Evolutionary conservation across 2,329 filamentous ascomycete species (phyloP).

Genomic region (Fonsecaea pedrosoi): DNA sequence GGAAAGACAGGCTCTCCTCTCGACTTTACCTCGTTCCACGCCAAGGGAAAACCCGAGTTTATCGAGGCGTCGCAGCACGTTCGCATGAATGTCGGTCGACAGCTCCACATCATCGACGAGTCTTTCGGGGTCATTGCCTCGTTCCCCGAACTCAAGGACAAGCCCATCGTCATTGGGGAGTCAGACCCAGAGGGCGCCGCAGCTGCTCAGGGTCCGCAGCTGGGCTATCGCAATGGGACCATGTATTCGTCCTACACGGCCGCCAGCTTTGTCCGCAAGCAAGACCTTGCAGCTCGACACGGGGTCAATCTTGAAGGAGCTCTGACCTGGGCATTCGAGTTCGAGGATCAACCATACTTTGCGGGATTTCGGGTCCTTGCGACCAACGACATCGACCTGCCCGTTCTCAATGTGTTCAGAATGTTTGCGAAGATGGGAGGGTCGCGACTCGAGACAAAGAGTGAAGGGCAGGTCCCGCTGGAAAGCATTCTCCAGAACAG

Average conservation of each 20-base stretch:
- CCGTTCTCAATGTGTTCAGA: slow-evolving; percentile 9
- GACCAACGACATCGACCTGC: slow-evolving; percentile 9
- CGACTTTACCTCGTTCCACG: slow-evolving; percentile 10
- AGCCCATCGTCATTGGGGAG: slow-evolving; percentile 10
- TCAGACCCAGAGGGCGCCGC: slow-evolving; percentile 15
- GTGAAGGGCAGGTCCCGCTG: neutral
- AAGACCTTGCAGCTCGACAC: neutral
- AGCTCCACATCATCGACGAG: slow-evolving; percentile 5
- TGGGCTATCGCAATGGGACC: slow-evolving; percentile 5
- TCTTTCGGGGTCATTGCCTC: slow-evolving; percentile 10
- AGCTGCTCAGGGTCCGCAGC: slow-evolving; percentile 9
- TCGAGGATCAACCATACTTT: slow-evolving; percentile 16
- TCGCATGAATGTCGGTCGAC: slow-evolving; percentile 5
- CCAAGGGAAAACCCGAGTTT: slow-evolving; percentile 3
- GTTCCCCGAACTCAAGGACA: slow-evolving; percentile 7
- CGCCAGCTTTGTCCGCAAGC: slow-evolving; percentile 8
- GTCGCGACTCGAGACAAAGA: neutral
- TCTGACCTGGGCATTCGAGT: slow-evolving; percentile 13
- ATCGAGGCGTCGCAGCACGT: neutral
- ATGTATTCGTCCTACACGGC: slow-evolving; percentile 14
- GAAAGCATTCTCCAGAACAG: slow-evolving; percentile 1
- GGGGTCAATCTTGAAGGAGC: neutral
- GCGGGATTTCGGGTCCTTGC: slow-evolving; percentile 13
- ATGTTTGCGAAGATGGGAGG: slow-evolving; percentile 14
- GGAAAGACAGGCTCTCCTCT: neutral